Evolutionary conservation across 176 grass and related monocot genomes (phyloP), one percentile per base, ranked within the genome.

Genomic region (Cenchrus purpureus): DNA sequence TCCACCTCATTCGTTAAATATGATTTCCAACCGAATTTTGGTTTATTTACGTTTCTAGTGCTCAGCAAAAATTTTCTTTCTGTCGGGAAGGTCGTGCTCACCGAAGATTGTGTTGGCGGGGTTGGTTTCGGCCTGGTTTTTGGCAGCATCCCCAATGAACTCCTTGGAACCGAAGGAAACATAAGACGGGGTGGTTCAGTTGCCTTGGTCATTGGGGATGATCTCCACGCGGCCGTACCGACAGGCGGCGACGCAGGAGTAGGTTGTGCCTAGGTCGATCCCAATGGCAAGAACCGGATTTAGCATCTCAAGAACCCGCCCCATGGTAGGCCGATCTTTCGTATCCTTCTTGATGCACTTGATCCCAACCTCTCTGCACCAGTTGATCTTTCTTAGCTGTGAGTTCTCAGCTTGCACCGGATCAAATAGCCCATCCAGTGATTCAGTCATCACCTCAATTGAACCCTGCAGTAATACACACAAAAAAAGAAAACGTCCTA

Each of bases 181-280:
- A 55, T 98, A 98, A 42, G 95, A 95, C 6, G 92, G 95, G 19
- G 95, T 98, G 79, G 92, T 95, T 74, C 95, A 92, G 79, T 98
- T 98, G 4, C 95, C 95, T 83, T 98, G 95, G 71, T 98, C 95
- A 46, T 98, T 98, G 77, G 95, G 92, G 66, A 98, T 93, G 82
- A 98, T 98, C 88, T 98, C 95, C 7, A 98, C 92, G n/a, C 95
- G 87, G 80, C 95, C 92, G 84, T 98, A 92, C 54, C 95, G 95
- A 92, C 95, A 98, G 52, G 95, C 91, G 67, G 92, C 95, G 20
- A 97, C 91, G 85, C 95, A 97, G 50, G 95, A 97, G 86, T 97
- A 97, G n/a, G 95, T 97, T 17, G 95, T 95, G 65, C 95, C 95
- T 28, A 97, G 90, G 63, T 97, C 95, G 86, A 97, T 97, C 73